A percentile compares a stretch with the other conserved stretches of the same genome.
Conservation (phyloP, 768 basidiomycete species). For the Nidularia pulvinata region DNA sequence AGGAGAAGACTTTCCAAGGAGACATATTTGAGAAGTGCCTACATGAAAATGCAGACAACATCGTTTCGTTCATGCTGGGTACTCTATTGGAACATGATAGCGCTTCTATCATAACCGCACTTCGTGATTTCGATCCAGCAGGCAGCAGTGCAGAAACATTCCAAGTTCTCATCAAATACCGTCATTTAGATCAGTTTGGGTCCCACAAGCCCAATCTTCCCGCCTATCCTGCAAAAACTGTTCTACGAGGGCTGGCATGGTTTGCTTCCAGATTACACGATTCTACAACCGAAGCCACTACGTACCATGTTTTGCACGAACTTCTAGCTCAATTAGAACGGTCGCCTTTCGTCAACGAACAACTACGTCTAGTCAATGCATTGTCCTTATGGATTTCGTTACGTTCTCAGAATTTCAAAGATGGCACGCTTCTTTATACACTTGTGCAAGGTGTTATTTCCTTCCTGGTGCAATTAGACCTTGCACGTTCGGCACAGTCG, state of each 20-base stretch:
- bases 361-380: constrained; percentile 71
- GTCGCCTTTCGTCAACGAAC: constrained; percentile 81
- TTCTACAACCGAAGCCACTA: constrained; percentile 51
- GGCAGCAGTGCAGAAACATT: constrained; percentile 45
- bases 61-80: constrained; percentile 59
- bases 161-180: constrained; percentile 48
- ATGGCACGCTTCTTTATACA: constrained; percentile 61
- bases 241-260: constrained; percentile 64
- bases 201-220: constrained; percentile 72
- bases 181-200: constrained; percentile 42
- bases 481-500: constrained; percentile 69
- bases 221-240: constrained; percentile 41
- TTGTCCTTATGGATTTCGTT: constrained; percentile 75
- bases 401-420: constrained; percentile 51
- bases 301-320: constrained; percentile 77
- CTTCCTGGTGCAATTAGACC: constrained; percentile 66
- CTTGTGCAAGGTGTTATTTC: constrained; percentile 68
- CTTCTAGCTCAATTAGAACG: constrained; percentile 67
- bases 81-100: constrained; percentile 71
- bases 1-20: constrained; percentile 24
- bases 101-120: constrained; percentile 41
- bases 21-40: constrained; percentile 34
- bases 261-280: constrained; percentile 39
- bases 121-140: constrained; percentile 34
- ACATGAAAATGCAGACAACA: constrained; percentile 46